Evolutionary conservation across 2,329 filamentous ascomycete species (phyloP), one percentile per base, ranked within the genome.

Genomic region (Colletotrichum trifolii): DNA sequence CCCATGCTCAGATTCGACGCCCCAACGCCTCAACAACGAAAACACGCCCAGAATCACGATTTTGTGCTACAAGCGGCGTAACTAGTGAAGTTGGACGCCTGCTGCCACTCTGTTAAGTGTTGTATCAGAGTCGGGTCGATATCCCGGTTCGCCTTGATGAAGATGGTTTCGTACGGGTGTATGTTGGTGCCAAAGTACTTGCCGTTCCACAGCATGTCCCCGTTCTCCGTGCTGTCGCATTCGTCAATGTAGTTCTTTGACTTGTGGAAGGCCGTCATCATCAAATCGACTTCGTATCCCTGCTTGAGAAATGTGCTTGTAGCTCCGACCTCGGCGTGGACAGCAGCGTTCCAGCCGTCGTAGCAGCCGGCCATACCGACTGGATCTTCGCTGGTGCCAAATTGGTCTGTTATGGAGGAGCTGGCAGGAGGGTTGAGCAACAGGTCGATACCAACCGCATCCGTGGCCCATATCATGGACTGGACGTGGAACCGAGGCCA

Each of bases 111-210:
- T 2, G 75, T 76, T 47, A 78, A 55, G n/a, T 69, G 67, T 2
- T 68, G 57, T 34, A 79, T 66, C 36, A 73, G 54, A 1, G 47
- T 38, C 1, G 69, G 69, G 48, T 77, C 75, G 39, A 76, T 72
- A 8, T 72, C 69, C 38, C 72, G 69, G 50, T 76, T 75, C 5
- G 74, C 72, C 69, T 78, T 77, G 60, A 73, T 68, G 59, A 79
- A 79, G 15, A 79, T 57, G 2, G 74, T 75, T 72, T 79, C 77
- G 68, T 78, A 79, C 1, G 77, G 76, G 48, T 79, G 76, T 8
- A 77, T 57, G 54, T 71, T 76, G 57, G 69, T 71, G 39, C 75
- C 76, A 59, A 73, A 75, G 67, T 78, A 77, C 39, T 64, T 68
- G 9, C 69, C 64, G 38, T 73, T 60, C 53, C 61, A 73, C 10